A percentile compares a stretch with the other conserved stretches of the same genome.
These are phyloP conservation scores for Colletotrichum phormii DNA, from an alignment of 2,329 filamentous ascomycete genomes.

Conservation along the genomic window DNA sequence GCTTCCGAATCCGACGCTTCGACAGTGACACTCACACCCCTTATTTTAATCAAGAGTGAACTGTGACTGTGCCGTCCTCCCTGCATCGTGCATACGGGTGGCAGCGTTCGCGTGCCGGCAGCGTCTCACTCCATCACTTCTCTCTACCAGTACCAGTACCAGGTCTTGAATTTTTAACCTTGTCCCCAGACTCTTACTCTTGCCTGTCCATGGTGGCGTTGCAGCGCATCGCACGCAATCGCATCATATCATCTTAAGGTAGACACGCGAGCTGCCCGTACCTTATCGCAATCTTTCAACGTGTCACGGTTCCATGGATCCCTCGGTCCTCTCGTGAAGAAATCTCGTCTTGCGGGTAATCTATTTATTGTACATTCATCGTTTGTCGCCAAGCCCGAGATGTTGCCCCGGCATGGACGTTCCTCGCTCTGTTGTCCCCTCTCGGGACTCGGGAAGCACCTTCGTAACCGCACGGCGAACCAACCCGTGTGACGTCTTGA, in stretches of 20 bases:
- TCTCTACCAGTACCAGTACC: no score
- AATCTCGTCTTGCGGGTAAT: constrained; percentile 34
- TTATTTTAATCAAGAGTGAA: no score
- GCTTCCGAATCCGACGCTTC: constrained; percentile 4
- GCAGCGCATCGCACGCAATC: neutral
- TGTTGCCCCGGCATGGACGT: constrained; percentile 20
- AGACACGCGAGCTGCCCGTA: neutral
- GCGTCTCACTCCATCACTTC: neutral
- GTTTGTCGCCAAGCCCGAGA: constrained; percentile 25
- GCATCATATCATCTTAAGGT: neutral
- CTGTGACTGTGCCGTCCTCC: neutral
- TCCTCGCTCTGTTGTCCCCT: neutral
- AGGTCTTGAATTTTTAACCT: no score
- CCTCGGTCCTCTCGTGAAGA: neutral
- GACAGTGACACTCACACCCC: neutral
- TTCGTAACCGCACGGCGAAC: constrained; percentile 30
- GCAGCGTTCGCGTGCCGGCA: constrained; percentile 9
- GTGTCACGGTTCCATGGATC: neutral
- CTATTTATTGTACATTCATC: constrained; percentile 37
- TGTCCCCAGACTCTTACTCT: neutral
- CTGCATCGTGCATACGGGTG: constrained; percentile 32
- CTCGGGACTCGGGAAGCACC: neutral
- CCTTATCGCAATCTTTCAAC: neutral
- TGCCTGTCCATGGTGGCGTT: neutral
- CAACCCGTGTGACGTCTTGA: constrained; percentile 16